A percentile compares a stretch with the other conserved stretches of the same genome.
Evolutionary conservation across 2,329 filamentous ascomycete species (phyloP).

Genomic region (Bipolaris gigantea): DNA sequence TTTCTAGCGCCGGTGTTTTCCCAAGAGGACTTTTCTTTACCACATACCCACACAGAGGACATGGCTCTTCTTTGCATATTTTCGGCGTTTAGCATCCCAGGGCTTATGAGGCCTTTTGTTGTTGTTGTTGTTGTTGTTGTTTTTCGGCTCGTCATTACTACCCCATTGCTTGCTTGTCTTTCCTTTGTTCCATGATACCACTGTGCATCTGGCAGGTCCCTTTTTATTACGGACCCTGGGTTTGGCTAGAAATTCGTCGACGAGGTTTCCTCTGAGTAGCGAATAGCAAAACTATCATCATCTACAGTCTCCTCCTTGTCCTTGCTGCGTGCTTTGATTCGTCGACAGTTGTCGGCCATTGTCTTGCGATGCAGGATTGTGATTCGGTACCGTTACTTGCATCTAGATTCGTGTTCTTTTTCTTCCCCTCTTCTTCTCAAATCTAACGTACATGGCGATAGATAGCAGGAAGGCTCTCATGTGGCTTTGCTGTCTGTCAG

Average conservation of each 20-base stretch:
- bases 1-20: constrained; percentile 15
- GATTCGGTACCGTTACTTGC: too few species aligned
- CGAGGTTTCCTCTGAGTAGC: not conserved
- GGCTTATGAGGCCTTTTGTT: not conserved
- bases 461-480: too few species aligned
- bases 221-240: not conserved
- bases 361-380: too few species aligned
- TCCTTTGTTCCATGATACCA: constrained; percentile 12
- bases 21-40: not conserved
- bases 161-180: too few species aligned
- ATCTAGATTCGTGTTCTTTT: too few species aligned
- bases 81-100: not conserved
- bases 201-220: constrained; percentile 8
- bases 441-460: too few species aligned
- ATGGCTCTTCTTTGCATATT: not conserved
- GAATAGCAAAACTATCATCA: not conserved
- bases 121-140: not conserved
- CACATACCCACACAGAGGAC: not conserved
- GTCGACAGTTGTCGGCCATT: too few species aligned
- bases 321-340: too few species aligned
- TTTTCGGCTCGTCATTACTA: too few species aligned
- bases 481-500: too few species aligned
- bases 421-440: too few species aligned
- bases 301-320: not conserved
- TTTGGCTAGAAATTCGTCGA: not conserved